A percentile compares a stretch with the other conserved stretches of the same genome.
Conservation (phyloP, 768 basidiomycete genomes). For the Kwoniella europaea region DNA sequence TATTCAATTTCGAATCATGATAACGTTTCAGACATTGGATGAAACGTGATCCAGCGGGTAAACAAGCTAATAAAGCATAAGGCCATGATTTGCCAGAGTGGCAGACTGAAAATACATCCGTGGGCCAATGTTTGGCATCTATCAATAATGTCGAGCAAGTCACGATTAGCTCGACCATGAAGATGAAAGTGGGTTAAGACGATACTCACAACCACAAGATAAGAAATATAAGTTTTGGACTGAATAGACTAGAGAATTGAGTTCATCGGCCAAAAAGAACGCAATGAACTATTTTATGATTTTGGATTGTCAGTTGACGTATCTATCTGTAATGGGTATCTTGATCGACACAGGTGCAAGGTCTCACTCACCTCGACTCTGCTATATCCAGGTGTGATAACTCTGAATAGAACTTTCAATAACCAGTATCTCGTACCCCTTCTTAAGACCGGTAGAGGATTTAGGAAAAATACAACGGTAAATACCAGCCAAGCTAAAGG, state of each 20-base stretch:
- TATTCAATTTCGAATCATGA: conserved; percentile 70
- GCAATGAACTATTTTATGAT: conserved; percentile 56
- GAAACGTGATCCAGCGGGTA: conserved; percentile 78
- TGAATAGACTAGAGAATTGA: conserved; percentile 71
- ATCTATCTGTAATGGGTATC: not conserved
- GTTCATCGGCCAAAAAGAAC: conserved; percentile 61
- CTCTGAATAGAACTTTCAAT: conserved; percentile 67
- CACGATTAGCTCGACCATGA: not conserved
- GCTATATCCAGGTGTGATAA: conserved; percentile 71
- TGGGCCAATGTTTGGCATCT: conserved; percentile 48
- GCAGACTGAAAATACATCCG: conserved; percentile 35
- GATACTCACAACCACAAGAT: conserved; percentile 64
- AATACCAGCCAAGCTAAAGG: conserved; percentile 73
- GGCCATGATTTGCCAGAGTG: conserved; percentile 39
- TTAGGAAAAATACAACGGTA: conserved; percentile 66
- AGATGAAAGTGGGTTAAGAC: not conserved
- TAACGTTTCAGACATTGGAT: conserved; percentile 88
- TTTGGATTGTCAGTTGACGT: not conserved
- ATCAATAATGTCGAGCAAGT: not conserved
- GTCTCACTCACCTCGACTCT: conserved; percentile 71
- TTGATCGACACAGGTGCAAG: not conserved
- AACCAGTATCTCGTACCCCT: conserved; percentile 80
- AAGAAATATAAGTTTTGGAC: conserved; percentile 75
- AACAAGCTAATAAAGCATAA: conserved; percentile 45
- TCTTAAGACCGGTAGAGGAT: conserved; percentile 74